Evolutionary conservation across 345 rosid genomes (phyloP).

Genomic region (Moricandia arvensis): DNA sequence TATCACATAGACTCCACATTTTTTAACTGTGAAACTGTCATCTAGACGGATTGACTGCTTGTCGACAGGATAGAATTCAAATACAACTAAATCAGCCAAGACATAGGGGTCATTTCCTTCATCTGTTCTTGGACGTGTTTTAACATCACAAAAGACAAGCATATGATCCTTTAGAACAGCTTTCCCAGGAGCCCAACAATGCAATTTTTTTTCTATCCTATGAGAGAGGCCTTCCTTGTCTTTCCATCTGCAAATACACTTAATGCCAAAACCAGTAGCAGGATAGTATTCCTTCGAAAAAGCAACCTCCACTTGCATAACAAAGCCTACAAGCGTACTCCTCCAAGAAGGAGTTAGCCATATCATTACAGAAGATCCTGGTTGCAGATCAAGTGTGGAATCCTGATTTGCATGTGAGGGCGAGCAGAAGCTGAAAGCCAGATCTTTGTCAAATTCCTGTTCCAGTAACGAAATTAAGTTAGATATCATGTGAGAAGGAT

Average conservation of each 20-base stretch:
- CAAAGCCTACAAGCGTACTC: background rate
- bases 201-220: background rate
- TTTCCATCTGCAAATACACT: background rate
- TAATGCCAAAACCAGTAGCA: background rate
- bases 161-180: background rate
- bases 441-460: background rate
- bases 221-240: background rate
- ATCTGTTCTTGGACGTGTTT: background rate
- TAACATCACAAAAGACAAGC: slow-evolving; percentile 4
- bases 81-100: background rate
- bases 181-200: background rate
- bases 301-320: background rate
- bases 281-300: background rate
- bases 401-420: background rate
- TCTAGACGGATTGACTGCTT: background rate
- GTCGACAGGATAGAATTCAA: background rate
- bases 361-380: background rate
- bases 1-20: background rate
- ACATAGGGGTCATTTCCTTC: background rate
- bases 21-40: background rate
- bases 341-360: background rate
- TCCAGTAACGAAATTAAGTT: background rate
- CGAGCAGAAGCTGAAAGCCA: background rate
- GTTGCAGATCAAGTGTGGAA: background rate
- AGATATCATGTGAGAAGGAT: background rate